These are phyloP conservation scores for Amanita polypyramis DNA, from an alignment of 768 basidiomycete species.

Conservation along the genomic window DNA sequence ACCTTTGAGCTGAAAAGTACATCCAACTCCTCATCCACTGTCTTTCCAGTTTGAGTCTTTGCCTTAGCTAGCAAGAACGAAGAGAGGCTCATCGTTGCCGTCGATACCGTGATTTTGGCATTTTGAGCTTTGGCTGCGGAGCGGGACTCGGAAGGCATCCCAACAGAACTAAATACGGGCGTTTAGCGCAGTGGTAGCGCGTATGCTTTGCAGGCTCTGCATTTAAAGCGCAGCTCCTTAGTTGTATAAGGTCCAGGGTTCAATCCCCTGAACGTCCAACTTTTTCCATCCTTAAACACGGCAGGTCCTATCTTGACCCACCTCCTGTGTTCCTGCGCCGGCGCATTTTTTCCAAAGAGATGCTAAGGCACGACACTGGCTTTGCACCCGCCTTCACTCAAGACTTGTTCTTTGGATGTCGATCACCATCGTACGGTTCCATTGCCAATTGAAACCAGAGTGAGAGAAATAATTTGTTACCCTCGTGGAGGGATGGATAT, in stretches of 20 bases:
- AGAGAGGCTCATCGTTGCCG: conserved; percentile 2
- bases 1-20: conserved; percentile 4
- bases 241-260: conserved; percentile 33
- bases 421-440: no score
- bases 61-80: conserved; percentile 2
- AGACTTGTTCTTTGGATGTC: no score
- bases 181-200: conserved; percentile 30
- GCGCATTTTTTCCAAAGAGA: no score
- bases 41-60: not conserved
- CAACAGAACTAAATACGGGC: conserved; percentile 9
- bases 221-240: conserved; percentile 7
- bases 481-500: no score
- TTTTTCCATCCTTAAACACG: no score
- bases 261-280: conserved; percentile 31
- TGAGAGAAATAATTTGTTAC: no score
- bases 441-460: no score
- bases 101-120: not conserved
- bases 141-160: not conserved
- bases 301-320: not conserved
- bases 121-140: not conserved
- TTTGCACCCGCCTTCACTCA: no score
- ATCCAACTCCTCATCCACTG: conserved; percentile 4
- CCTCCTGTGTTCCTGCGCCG: not conserved
- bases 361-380: no score
- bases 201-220: conserved; percentile 27